Percentiles rank a stretch among this genome's conserved stretches.
Conservation (phyloP, 352 stramenopile genomes). For the Pythium rishiriense region DNA sequence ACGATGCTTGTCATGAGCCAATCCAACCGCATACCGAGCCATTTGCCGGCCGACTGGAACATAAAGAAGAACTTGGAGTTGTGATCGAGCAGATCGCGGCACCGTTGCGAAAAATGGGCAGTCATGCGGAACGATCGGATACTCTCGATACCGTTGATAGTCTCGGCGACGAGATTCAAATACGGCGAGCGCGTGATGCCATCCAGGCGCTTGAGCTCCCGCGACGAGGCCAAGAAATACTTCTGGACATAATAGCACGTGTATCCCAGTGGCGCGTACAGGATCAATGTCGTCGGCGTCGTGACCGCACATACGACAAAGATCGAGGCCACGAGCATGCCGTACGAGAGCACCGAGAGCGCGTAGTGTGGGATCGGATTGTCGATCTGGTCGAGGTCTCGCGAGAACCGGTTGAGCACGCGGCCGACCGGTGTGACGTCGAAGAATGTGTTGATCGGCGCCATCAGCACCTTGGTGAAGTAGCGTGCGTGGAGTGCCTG, state of each 20-base stretch:
- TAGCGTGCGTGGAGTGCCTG: conserved; percentile 30
- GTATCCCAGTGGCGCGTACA: conserved; percentile 65
- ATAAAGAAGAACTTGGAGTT: conserved; percentile 78
- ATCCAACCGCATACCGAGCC: conserved; percentile 70
- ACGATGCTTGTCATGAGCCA: conserved; percentile 61
- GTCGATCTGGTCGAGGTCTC: conserved; percentile 78
- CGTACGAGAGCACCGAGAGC: conserved; percentile 42
- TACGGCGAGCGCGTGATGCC: conserved; percentile 93
- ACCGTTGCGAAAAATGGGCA: conserved; percentile 45
- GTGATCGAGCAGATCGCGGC: conserved; percentile 53
- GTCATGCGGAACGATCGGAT: conserved; percentile 86
- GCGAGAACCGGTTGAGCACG: conserved; percentile 82
- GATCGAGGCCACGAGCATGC: conserved; percentile 69
- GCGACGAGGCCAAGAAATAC: conserved; percentile 91
- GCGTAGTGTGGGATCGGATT: conserved; percentile 59
- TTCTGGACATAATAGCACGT: conserved; percentile 73
- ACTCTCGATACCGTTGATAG: conserved; percentile 92
- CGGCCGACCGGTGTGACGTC: conserved; percentile 77
- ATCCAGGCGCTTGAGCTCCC: conserved; percentile 96
- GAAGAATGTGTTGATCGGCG: conserved; percentile 72
- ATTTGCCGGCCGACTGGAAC: conserved; percentile 66
- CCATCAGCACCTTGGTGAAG: conserved; percentile 52
- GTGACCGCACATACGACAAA: conserved; percentile 51
- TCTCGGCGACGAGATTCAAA: conserved; percentile 96
- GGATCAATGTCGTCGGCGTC: conserved; percentile 68